Conservation (phyloP, 192 early-diverging fungal species). For the Kickxella alabastrina region DNA sequence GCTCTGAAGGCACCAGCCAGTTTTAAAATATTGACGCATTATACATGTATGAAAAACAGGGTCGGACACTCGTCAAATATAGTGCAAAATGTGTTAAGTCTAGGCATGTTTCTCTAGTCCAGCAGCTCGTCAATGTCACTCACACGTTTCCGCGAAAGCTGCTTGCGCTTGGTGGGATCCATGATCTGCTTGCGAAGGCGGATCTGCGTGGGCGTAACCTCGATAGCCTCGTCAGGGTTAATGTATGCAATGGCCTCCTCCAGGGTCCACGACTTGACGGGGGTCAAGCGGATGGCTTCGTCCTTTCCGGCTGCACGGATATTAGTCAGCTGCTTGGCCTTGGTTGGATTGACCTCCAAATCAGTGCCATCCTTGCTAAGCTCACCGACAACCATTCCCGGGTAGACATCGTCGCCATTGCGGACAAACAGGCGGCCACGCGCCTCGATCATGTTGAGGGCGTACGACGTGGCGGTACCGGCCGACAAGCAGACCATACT, state of each 20-base stretch:
- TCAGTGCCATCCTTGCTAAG: constrained; percentile 66
- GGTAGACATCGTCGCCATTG: constrained; percentile 71
- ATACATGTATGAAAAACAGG: too few species aligned
- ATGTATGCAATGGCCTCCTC: constrained; percentile 79
- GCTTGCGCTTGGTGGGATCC: constrained; percentile 65
- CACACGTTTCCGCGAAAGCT: constrained; percentile 45
- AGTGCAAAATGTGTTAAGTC: too few species aligned
- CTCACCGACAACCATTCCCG: constrained; percentile 87
- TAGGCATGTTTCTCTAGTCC: too few species aligned
- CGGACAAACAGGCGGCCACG: constrained; percentile 76
- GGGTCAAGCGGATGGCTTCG: constrained; percentile 66
- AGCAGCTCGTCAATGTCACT: constrained; percentile 39
- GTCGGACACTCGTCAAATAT: too few species aligned
- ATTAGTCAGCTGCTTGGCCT: constrained; percentile 78
- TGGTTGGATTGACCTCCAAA: constrained; percentile 80
- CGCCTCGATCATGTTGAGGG: constrained; percentile 69
- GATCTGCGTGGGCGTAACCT: constrained; percentile 71
- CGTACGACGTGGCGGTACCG: constrained; percentile 70
- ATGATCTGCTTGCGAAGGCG: constrained; percentile 72
- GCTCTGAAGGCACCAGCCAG: too few species aligned
- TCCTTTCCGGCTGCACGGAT: constrained; percentile 76
- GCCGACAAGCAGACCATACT: constrained; percentile 67
- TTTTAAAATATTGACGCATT: too few species aligned
- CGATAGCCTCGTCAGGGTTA: constrained; percentile 78
- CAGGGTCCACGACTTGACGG: constrained; percentile 61